Conservation (phyloP, 495 filamentous ascomycete genomes). For the Lentithecium fluviatile region DNA sequence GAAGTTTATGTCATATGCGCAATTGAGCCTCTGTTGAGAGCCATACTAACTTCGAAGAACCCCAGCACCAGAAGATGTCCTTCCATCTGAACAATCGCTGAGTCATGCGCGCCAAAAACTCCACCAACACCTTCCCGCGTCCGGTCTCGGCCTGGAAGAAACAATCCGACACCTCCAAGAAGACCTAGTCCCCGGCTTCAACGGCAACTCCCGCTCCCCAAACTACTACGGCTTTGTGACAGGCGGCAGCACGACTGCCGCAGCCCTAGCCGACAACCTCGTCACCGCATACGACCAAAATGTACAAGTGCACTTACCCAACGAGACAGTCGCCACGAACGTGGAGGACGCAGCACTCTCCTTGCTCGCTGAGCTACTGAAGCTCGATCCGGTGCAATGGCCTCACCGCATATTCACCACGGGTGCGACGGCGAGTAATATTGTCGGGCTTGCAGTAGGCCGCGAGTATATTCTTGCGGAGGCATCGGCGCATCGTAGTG, state of each 20-base stretch:
- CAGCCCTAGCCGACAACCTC: constrained; percentile 77
- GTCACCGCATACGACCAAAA: constrained; percentile 80
- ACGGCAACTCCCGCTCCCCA: constrained; percentile 58
- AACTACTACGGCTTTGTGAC: constrained; percentile 89
- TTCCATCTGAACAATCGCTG: constrained; percentile 29
- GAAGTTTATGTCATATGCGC: no score
- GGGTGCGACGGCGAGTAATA: constrained; percentile 82
- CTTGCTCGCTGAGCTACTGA: constrained; percentile 67
- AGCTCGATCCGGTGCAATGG: constrained; percentile 54
- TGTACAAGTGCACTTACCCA: constrained; percentile 77
- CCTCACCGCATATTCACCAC: constrained; percentile 76
- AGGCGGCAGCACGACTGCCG: constrained; percentile 77
- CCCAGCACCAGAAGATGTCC: constrained; percentile 12
- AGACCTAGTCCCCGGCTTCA: constrained; percentile 66
- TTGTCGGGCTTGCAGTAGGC: constrained; percentile 57
- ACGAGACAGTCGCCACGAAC: constrained; percentile 68
- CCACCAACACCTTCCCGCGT: constrained; percentile 40
- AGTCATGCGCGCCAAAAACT: constrained; percentile 31
- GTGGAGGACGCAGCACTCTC: constrained; percentile 70
- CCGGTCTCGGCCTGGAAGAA: constrained; percentile 49
- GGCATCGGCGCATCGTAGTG: constrained; percentile 37
- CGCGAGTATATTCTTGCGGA: constrained; percentile 28
- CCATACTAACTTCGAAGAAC: no score
- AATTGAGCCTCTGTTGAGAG: no score
- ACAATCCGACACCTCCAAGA: constrained; percentile 54